These are phyloP conservation scores for Dioscorea alata DNA, from an alignment of 106 monocot genomes.

Conservation along the genomic window DNA sequence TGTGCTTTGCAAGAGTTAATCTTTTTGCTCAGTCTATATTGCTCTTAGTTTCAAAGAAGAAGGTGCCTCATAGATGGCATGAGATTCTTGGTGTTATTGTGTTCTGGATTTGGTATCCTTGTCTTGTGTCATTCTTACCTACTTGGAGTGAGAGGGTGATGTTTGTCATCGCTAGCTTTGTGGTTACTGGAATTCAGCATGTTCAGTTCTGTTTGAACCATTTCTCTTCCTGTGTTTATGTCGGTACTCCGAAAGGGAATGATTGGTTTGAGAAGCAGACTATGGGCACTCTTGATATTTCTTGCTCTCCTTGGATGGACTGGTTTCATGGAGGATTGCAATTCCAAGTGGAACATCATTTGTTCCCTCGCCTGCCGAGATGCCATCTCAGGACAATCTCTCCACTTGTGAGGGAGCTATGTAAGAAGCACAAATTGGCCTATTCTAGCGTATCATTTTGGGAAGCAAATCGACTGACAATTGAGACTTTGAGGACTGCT, in stretches of 20 bases:
- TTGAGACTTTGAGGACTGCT: conserved; percentile 30
- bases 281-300: conserved; percentile 47
- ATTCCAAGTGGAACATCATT: conserved; percentile 63
- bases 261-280: conserved; percentile 83
- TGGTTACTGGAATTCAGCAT: conserved; percentile 48
- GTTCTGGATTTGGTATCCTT: conserved; percentile 68
- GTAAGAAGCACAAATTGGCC: conserved; percentile 45
- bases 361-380: conserved; percentile 55
- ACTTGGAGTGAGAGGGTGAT: conserved; percentile 38
- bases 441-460: conserved; percentile 30
- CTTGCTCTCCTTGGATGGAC: conserved; percentile 73
- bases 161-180: conserved; percentile 51
- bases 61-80: conserved; percentile 22
- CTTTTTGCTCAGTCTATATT: conserved; percentile 48
- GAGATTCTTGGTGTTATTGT: conserved; percentile 41
- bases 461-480: conserved; percentile 37
- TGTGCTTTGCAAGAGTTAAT: conserved; percentile 59
- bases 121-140: conserved; percentile 53
- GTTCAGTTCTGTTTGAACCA: conserved; percentile 70
- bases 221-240: conserved; percentile 41
- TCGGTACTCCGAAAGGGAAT: conserved; percentile 39
- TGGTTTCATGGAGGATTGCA: conserved; percentile 74
- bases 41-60: conserved; percentile 27
- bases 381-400: conserved; percentile 37
- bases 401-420: conserved; percentile 38